Evolutionary conservation across 2,329 filamentous ascomycete species (phyloP).

Genomic region (Scopulariopsis brevicaulis): DNA sequence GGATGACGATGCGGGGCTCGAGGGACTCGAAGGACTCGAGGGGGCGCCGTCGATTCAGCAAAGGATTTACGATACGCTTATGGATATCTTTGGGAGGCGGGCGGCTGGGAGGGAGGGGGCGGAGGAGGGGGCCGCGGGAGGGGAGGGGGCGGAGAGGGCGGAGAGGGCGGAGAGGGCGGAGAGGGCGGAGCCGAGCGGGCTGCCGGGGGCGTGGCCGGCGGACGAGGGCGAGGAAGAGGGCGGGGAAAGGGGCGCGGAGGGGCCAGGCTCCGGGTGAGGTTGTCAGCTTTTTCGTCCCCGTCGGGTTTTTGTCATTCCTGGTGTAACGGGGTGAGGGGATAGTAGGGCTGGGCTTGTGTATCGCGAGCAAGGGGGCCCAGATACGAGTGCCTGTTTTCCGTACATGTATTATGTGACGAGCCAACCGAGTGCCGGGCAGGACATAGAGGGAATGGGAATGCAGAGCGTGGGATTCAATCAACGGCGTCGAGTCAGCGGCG

Average conservation of each 20-base stretch:
- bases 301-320: not conserved
- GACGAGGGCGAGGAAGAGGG: conserved; percentile 12
- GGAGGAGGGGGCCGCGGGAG: conserved; percentile 6
- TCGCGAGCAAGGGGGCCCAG: too few species aligned
- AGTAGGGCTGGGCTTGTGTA: too few species aligned
- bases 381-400: too few species aligned
- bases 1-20: not conserved
- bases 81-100: conserved; percentile 3
- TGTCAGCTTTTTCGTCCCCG: not conserved
- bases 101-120: conserved; percentile 8
- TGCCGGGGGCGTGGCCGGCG: conserved; percentile 24
- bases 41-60: not conserved
- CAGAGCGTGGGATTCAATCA: too few species aligned
- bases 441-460: too few species aligned
- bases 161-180: not conserved
- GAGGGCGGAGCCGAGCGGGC: not conserved
- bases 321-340: too few species aligned
- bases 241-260: not conserved
- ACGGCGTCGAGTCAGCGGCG: too few species aligned
- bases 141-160: conserved; percentile 8
- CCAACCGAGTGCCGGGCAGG: too few species aligned
- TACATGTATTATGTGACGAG: too few species aligned
- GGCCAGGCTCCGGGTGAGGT: not conserved
- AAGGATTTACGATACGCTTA: not conserved
- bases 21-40: not conserved